Conservation (phyloP, 495 filamentous ascomycete species). For the Tuber indicum region DNA sequence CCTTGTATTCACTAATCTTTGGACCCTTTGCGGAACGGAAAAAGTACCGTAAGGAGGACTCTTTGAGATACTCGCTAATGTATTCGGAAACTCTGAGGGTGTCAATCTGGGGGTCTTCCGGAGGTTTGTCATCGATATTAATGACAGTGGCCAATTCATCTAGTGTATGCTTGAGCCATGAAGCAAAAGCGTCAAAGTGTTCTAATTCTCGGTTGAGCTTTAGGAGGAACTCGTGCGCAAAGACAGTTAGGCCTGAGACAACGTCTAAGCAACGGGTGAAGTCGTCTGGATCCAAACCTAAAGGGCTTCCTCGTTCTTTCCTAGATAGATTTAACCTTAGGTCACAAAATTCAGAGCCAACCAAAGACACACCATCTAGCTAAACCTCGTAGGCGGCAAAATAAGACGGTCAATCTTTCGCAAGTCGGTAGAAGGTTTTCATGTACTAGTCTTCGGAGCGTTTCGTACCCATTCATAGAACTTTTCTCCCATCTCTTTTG, state of each 20-base stretch:
- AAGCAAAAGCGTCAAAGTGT: slow-evolving; percentile 70
- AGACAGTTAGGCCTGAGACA: slow-evolving; percentile 65
- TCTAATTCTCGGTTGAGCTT: slow-evolving; percentile 68
- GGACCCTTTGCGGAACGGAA: slow-evolving; percentile 21
- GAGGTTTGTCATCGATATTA: slow-evolving; percentile 41
- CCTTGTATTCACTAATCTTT: slow-evolving; percentile 33
- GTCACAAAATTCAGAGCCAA: slow-evolving; percentile 57
- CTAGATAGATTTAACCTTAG: slow-evolving; percentile 49
- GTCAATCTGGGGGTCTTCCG: slow-evolving; percentile 40
- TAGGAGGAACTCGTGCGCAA: slow-evolving; percentile 66
- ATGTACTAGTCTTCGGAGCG: slow-evolving; percentile 68
- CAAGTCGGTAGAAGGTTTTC: slow-evolving; percentile 82
- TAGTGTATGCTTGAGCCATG: slow-evolving; percentile 81
- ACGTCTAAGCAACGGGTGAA: slow-evolving; percentile 53
- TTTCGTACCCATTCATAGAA: slow-evolving; percentile 66
- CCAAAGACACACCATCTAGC: slow-evolving; percentile 68
- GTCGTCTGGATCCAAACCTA: slow-evolving; percentile 41
- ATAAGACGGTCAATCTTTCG: slow-evolving; percentile 72
- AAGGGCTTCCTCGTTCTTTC: slow-evolving; percentile 42
- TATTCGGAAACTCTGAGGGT: slow-evolving; percentile 40
- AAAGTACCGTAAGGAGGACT: slow-evolving; percentile 36
- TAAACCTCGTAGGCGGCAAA: slow-evolving; percentile 76
- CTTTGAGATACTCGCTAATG: slow-evolving; percentile 35
- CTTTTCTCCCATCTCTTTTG: slow-evolving; percentile 95
- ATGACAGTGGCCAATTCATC: slow-evolving; percentile 48